Percentiles rank a stretch among this genome's conserved stretches.
Evolutionary conservation across 192 early-diverging fungal genomes (phyloP).

Genomic region (Coemansia sp.): DNA sequence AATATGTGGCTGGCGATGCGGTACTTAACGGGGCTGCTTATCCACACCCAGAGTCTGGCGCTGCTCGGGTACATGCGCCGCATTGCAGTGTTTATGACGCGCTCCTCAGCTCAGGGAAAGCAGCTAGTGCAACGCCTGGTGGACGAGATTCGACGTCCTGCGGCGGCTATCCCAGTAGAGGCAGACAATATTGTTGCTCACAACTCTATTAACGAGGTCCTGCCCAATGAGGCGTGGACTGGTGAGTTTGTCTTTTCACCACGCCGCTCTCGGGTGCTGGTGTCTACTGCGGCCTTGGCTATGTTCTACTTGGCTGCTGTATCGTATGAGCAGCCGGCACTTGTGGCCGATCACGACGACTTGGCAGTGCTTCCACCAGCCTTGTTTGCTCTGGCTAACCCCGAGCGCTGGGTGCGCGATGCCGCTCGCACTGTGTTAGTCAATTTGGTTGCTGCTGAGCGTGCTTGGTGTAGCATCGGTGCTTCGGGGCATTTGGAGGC

Average conservation of each 20-base stretch:
- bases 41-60: conserved; percentile 20
- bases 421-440: conserved; percentile 42
- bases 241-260: conserved; percentile 21
- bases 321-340: conserved; percentile 34
- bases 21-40: conserved; percentile 27
- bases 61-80: conserved; percentile 35
- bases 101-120: conserved; percentile 27
- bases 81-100: conserved; percentile 44
- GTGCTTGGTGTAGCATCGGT: conserved; percentile 12
- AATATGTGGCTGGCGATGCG: conserved; percentile 41
- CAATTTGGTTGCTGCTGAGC: conserved; percentile 38
- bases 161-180: conserved; percentile 21
- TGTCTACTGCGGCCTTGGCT: conserved; percentile 32
- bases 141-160: conserved; percentile 21
- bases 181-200: conserved; percentile 4
- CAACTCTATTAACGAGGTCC: conserved; percentile 6
- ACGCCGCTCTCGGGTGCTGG: conserved; percentile 1
- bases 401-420: conserved; percentile 43
- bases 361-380: conserved; percentile 31
- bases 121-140: conserved; percentile 25
- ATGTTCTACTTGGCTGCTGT: conserved; percentile 46
- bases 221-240: conserved; percentile 31
- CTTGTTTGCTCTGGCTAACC: conserved; percentile 38
- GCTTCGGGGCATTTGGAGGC: background rate
- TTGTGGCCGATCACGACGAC: conserved; percentile 16